Evolutionary conservation across 371 early-diverging fungal genomes (phyloP).

Genomic region (Rhizopus stolonifer): DNA sequence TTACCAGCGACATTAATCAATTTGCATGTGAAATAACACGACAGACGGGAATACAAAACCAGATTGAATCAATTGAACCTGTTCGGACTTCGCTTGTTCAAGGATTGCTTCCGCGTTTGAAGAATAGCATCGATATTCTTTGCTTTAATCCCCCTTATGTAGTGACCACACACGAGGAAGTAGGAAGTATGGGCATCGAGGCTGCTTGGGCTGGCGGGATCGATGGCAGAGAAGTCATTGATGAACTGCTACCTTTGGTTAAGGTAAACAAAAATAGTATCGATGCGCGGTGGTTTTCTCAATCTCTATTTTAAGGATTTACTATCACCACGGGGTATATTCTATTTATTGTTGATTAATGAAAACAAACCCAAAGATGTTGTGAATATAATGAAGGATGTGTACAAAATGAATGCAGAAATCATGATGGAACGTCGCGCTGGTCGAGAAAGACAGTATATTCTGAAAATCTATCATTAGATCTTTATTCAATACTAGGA

Average conservation of each 20-base stretch:
- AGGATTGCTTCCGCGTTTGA: slow-evolving; percentile 58
- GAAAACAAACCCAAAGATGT: slow-evolving; percentile 92
- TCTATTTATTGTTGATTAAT: slow-evolving; percentile 86
- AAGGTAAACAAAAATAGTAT: slow-evolving; percentile 49
- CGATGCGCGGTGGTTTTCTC: no score
- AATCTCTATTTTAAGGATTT: no score
- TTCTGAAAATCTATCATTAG: slow-evolving; percentile 46
- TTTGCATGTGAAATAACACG: slow-evolving; percentile 67
- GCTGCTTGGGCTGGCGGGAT: slow-evolving; percentile 95
- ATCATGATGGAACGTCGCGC: slow-evolving; percentile 53
- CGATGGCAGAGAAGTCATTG: slow-evolving; percentile 89
- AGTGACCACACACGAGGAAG: slow-evolving; percentile 74
- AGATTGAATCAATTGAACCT: slow-evolving; percentile 53
- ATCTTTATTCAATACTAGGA: not conserved
- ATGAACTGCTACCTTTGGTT: slow-evolving; percentile 77
- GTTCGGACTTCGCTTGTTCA: slow-evolving; percentile 59
- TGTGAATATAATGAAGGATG: slow-evolving; percentile 46
- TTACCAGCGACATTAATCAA: slow-evolving; percentile 86
- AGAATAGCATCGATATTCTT: slow-evolving; percentile 69
- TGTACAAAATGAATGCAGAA: slow-evolving; percentile 43
- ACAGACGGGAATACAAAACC: slow-evolving; percentile 62
- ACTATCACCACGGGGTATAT: slow-evolving; percentile 70
- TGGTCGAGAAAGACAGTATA: slow-evolving; percentile 58
- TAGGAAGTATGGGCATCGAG: slow-evolving; percentile 70
- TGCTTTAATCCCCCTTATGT: slow-evolving; percentile 95